These are phyloP conservation scores for Thinopyrum obtusiflorum DNA, from an alignment of 202 grass and related monocot species.

Conservation along the genomic window DNA sequence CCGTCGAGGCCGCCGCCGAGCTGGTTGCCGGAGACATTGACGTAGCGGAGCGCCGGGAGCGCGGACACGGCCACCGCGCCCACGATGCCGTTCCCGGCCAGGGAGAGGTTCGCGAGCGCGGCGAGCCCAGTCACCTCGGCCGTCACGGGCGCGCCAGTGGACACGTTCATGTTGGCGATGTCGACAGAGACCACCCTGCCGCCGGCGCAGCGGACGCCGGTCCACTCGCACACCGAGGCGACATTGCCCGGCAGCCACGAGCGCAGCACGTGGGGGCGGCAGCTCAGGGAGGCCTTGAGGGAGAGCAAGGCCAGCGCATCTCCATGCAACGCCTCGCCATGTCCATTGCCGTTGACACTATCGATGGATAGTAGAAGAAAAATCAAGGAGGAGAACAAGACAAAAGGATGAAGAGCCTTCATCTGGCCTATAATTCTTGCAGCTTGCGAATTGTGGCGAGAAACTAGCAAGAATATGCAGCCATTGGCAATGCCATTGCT, in stretches of 20 bases:
- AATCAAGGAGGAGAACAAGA: conserved; percentile 13
- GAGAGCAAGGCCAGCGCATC: conserved; percentile 61
- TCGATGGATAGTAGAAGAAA: neutral
- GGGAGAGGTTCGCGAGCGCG: conserved; percentile 55
- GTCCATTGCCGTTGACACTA: neutral
- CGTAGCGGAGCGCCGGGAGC: conserved; percentile 48
- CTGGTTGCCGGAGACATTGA: conserved; percentile 86
- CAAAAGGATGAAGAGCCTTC: neutral
- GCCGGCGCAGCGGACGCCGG: conserved; percentile 53
- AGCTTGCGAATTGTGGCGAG: neutral
- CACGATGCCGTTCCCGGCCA: conserved; percentile 66
- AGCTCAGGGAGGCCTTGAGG: conserved; percentile 46
- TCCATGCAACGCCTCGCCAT: conserved; percentile 18
- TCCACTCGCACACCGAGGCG: conserved; percentile 67
- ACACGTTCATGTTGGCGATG: conserved; percentile 75
- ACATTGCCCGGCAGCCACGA: conserved; percentile 45
- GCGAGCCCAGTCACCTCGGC: conserved; percentile 35
- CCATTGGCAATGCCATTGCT: neutral
- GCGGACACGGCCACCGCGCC: conserved; percentile 35
- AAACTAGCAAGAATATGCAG: neutral
- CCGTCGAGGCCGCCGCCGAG: conserved; percentile 51
- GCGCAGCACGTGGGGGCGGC: conserved; percentile 33
- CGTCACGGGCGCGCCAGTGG: conserved; percentile 32
- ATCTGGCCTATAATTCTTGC: neutral
- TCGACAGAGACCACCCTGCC: conserved; percentile 60